Conservation (phyloP, 768 basidiomycete genomes). For the Termitomyces sp. region DNA sequence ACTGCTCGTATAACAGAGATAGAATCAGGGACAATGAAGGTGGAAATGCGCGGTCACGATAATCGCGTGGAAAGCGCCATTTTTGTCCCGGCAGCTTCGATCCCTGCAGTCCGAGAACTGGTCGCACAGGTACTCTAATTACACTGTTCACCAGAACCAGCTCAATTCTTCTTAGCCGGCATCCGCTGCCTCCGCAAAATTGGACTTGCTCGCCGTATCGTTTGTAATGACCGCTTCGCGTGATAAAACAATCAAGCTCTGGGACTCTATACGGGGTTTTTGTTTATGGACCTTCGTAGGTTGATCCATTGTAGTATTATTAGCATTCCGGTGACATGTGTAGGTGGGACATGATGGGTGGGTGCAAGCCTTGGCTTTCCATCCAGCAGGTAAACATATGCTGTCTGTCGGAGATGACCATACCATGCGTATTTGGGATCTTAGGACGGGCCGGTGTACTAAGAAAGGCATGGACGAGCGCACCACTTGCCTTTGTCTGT, state of each 20-base stretch:
- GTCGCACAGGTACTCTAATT: conserved; percentile 28
- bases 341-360: conserved; percentile 61
- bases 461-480: conserved; percentile 58
- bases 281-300: conserved; percentile 53
- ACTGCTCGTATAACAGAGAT: conserved; percentile 61
- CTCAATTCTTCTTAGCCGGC: conserved; percentile 2
- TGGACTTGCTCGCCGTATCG: conserved; percentile 18
- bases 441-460: conserved; percentile 58
- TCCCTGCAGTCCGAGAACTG: conserved; percentile 55
- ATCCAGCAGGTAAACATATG: conserved; percentile 66
- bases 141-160: not conserved
- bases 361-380: conserved; percentile 66
- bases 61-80: conserved; percentile 61
- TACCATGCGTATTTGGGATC: conserved; percentile 68
- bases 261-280: conserved; percentile 66
- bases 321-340: not conserved
- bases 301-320: conserved; percentile 1
- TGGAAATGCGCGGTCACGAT: conserved; percentile 68
- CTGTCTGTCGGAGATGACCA: conserved; percentile 40
- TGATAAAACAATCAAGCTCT: conserved; percentile 71
- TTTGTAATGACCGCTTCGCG: conserved; percentile 66
- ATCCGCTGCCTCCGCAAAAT: conserved; percentile 1
- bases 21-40: conserved; percentile 53
- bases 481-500: not conserved
- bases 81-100: conserved; percentile 59